Evolutionary conservation across 2,329 filamentous ascomycete genomes (phyloP), one percentile per base, ranked within the genome.

Genomic region (Alternaria panax): DNA sequence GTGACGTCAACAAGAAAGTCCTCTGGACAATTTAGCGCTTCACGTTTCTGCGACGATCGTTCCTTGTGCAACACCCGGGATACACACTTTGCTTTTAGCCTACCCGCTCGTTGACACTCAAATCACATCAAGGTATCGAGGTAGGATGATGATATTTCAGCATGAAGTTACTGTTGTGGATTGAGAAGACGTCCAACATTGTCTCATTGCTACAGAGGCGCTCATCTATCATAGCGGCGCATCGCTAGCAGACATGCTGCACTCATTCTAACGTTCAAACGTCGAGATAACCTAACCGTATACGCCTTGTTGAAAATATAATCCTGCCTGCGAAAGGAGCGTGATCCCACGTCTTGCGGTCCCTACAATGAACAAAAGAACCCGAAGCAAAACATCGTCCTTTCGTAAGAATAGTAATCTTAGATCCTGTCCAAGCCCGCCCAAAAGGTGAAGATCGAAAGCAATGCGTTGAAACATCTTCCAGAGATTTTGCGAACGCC

Each of bases 351-450:
- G 54, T 57, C 46, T 54, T 27, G 57, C 59, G 51, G 52, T 51
- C 60, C 62, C 57, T 60, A 67, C 28, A 60, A 42, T 61, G 12
- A 62, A 55, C 32, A 54, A 32, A 18, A 54, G 14, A 50, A 55
- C 57, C 55, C 63, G 60, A 65, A 67, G 51, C 38, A 48, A 59
- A 59, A 50, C 60, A 58, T 63, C 43, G 36, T 62, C 34, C 63
- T 59, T 36, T 65, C 40, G 54, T 64, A 61, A 40, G 41, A 43
- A 59, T 50, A 43, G 56, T 50, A 40, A 27, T 28, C 32, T 25
- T 42, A 52, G 41, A 54, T 52, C 41, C 28, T 43, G 27, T 51
- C 54, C 45, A 46, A 57, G 14, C 57, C 53, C 2, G 46, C 47
- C 47, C 57, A 43, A 51, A 51, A 45, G 14, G 6, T 24, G 22